A percentile compares a stretch with the other conserved stretches of the same genome.
Conservation (phyloP, 2,329 filamentous ascomycete species). For the Microcyclospora tardicrescens region DNA sequence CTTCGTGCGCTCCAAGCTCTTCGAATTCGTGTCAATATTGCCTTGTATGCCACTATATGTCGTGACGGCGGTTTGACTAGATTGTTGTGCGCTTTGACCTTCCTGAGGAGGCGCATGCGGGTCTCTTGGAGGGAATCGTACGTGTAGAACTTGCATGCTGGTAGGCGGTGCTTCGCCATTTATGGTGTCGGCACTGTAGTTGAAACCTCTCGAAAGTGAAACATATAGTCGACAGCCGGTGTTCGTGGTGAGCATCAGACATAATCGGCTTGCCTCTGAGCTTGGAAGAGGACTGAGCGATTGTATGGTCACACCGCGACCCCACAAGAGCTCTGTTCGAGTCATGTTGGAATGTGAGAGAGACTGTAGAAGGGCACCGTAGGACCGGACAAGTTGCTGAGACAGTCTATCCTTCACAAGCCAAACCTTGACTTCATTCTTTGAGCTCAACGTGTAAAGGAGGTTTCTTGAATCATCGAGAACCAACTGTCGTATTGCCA, state of each 20-base stretch:
- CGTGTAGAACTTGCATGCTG: slow-evolving; percentile 95
- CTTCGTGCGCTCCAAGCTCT: slow-evolving; percentile 23
- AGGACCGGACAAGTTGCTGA: slow-evolving; percentile 43
- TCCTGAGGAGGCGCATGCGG: slow-evolving; percentile 10
- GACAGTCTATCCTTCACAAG: slow-evolving; percentile 55
- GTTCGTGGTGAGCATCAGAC: slow-evolving; percentile 79
- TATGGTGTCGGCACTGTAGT: slow-evolving; percentile 36
- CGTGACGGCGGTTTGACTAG: slow-evolving; percentile 2
- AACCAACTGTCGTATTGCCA: slow-evolving; percentile 68
- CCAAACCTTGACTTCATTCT: slow-evolving; percentile 82
- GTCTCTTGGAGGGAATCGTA: slow-evolving; percentile 70
- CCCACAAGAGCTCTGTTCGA: slow-evolving; percentile 57
- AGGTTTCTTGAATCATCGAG: slow-evolving; percentile 81
- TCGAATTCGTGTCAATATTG: slow-evolving; percentile 23
- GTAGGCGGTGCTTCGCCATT: slow-evolving; percentile 56
- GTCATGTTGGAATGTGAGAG: slow-evolving; percentile 68
- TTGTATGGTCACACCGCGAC: slow-evolving; percentile 55
- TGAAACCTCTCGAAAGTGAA: slow-evolving; percentile 71
- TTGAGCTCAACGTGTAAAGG: slow-evolving; percentile 80
- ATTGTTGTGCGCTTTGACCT: slow-evolving; percentile 3
- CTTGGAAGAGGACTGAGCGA: slow-evolving; percentile 75
- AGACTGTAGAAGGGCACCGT: slow-evolving; percentile 46
- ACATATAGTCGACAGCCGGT: slow-evolving; percentile 87
- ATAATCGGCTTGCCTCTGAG: slow-evolving; percentile 66
- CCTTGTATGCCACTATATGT: slow-evolving; percentile 10